These are phyloP conservation scores for Phoma sp. DNA, from an alignment of 2,329 filamentous ascomycete genomes.

Conservation along the genomic window DNA sequence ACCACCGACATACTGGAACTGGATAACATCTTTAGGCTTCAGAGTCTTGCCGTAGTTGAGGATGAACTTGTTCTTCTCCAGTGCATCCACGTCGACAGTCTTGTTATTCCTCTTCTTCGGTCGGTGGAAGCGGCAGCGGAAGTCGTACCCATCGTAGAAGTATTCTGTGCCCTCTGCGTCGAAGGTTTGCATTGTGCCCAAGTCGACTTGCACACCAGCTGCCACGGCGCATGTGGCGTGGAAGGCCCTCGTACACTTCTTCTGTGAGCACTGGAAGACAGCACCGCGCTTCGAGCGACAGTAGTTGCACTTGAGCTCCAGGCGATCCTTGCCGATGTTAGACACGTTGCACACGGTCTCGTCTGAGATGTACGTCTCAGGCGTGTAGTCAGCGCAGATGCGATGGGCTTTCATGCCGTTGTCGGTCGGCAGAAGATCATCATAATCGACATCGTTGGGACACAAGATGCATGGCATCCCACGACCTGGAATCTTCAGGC, in stretches of 20 bases:
- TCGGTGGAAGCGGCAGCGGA: constrained; percentile 93
- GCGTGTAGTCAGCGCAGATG: constrained; percentile 87
- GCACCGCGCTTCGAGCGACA: constrained; percentile 94
- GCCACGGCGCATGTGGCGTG: constrained; percentile 94
- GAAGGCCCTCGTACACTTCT: constrained; percentile 92
- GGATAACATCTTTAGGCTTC: constrained; percentile 77
- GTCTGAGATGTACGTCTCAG: constrained; percentile 86
- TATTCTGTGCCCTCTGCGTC: constrained; percentile 92
- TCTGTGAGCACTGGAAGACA: constrained; percentile 94
- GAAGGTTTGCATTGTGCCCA: constrained; percentile 83
- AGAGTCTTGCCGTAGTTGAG: constrained; percentile 71
- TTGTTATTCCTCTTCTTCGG: constrained; percentile 87
- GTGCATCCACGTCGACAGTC: constrained; percentile 69
- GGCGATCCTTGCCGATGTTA: constrained; percentile 82
- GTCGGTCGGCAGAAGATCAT: constrained; percentile 84
- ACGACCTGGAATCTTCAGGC: constrained; percentile 72
- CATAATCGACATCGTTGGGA: constrained; percentile 83
- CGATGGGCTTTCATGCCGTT: constrained; percentile 87
- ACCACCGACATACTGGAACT: constrained; percentile 77
- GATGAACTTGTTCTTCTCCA: constrained; percentile 75
- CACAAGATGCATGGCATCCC: constrained; percentile 89
- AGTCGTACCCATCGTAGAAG: constrained; percentile 88
- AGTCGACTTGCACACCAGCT: constrained; percentile 89
- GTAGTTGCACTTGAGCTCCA: constrained; percentile 92
- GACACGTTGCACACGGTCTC: constrained; percentile 80